phyloP scores from a whole-genome alignment of 176 grass and related monocot genomes.

The Eragrostis nindensis region DNA sequence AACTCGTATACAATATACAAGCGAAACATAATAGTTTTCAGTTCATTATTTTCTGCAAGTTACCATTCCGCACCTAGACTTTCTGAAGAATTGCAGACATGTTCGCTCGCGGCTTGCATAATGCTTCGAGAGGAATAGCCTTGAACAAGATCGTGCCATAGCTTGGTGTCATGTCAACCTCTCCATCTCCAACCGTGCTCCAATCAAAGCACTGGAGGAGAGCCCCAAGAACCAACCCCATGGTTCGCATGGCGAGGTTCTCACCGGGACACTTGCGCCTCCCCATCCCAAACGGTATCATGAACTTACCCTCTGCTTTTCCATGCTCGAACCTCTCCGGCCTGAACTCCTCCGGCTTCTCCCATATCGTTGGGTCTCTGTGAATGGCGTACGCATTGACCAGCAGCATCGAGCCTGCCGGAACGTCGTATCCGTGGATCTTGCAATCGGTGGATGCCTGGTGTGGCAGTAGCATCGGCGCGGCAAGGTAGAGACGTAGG shows the following conservation, averaged over 20 bases:
- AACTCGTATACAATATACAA: neutral
- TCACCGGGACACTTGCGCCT: conserved; percentile 70
- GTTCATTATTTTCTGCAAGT: neutral
- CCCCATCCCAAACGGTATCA: conserved; percentile 78
- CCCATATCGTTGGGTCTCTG: conserved; percentile 55
- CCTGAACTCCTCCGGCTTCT: conserved; percentile 43
- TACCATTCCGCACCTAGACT: neutral
- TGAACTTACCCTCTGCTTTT: conserved; percentile 1
- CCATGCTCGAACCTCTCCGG: conserved; percentile 63
- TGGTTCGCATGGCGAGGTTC: conserved; percentile 49
- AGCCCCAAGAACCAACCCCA: conserved; percentile 50
- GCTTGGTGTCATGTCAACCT: conserved; percentile 56
- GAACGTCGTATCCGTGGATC: conserved; percentile 66
- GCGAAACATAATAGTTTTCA: too few relatives aligned
- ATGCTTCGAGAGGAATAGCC: conserved; percentile 10
- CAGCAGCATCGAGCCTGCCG: conserved; percentile 50
- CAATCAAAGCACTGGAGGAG: conserved; percentile 82
- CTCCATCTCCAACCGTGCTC: conserved; percentile 27
- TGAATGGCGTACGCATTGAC: conserved; percentile 74
- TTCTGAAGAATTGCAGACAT: conserved; percentile 1
- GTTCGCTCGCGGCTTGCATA: conserved; percentile 28
- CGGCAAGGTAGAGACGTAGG: conserved; percentile 60
- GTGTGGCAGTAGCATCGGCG: conserved; percentile 59
- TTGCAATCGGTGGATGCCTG: conserved; percentile 52
- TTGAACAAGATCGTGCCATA: neutral